Evolutionary conservation across 208 protist genomes (phyloP).

Genomic region (Trypanosomatidae sp.): DNA sequence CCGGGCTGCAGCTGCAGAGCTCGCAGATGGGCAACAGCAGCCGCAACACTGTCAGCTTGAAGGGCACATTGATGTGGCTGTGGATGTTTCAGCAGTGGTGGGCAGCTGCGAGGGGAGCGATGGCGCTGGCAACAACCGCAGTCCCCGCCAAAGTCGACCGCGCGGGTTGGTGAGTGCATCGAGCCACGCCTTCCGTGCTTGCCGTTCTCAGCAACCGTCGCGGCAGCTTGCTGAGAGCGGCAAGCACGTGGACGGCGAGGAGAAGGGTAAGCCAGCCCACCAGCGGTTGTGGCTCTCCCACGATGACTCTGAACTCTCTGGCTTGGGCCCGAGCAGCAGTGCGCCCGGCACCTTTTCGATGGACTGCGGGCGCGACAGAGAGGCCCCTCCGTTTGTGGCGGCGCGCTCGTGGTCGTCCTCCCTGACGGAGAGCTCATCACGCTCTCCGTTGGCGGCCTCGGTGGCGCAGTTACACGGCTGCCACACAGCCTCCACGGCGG

Average conservation of each 20-base stretch:
- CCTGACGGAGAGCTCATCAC: not conserved
- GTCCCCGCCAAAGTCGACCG: not conserved
- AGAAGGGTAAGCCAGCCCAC: not conserved
- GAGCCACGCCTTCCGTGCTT: not conserved
- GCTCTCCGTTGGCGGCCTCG: not conserved
- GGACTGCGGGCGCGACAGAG: not conserved
- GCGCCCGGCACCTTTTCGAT: not conserved
- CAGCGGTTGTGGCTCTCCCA: not conserved
- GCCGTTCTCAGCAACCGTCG: not conserved
- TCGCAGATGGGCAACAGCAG: not conserved
- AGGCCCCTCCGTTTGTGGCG: not conserved
- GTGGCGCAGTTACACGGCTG: too few relatives aligned
- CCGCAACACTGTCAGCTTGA: not conserved
- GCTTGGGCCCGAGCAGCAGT: not conserved
- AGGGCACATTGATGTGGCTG: not conserved
- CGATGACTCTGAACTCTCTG: not conserved
- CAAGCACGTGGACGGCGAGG: not conserved
- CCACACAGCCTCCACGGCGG: too few relatives aligned
- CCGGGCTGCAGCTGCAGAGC: not conserved
- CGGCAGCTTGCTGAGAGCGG: not conserved
- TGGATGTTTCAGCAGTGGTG: not conserved
- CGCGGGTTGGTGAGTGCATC: not conserved
- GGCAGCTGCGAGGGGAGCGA: not conserved
- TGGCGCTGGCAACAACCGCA: not conserved
- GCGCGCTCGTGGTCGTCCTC: not conserved